Conservation (phyloP, 2,329 filamentous ascomycete genomes). For the Pyrenophora seminiperda region DNA sequence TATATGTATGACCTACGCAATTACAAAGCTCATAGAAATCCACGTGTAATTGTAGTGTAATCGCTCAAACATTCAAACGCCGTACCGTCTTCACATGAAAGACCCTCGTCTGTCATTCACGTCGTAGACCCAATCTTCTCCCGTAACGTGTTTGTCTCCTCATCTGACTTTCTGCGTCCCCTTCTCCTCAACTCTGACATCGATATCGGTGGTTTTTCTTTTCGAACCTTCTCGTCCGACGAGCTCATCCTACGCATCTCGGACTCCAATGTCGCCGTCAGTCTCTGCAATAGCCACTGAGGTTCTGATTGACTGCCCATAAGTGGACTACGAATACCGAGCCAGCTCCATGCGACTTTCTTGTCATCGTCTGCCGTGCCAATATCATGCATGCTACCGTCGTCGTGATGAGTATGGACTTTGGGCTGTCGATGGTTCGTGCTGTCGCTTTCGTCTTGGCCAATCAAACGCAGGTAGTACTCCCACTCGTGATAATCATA, state of each 20-base stretch:
- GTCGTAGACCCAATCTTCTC: conserved; percentile 11
- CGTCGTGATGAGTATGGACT: conserved; percentile 23
- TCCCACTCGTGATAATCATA: conserved; percentile 50
- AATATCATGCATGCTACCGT: conserved; percentile 34
- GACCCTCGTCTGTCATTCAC: conserved; percentile 1
- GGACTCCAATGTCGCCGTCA: conserved; percentile 61
- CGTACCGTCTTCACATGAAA: not conserved
- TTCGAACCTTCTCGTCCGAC: conserved; percentile 17
- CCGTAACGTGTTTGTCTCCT: conserved; percentile 13
- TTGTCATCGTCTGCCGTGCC: conserved; percentile 40
- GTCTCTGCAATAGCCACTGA: conserved; percentile 72
- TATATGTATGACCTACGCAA: no score
- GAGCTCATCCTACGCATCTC: conserved; percentile 43
- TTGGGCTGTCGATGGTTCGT: conserved; percentile 44
- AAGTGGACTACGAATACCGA: conserved; percentile 70
- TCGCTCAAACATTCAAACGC: not conserved
- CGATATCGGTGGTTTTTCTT: conserved; percentile 40
- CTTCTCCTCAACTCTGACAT: conserved; percentile 32
- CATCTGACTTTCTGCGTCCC: conserved; percentile 3
- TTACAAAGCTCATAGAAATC: not conserved
- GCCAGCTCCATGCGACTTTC: conserved; percentile 75
- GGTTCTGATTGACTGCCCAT: conserved; percentile 71
- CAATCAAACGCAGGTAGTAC: conserved; percentile 46
- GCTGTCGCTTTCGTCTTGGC: conserved; percentile 49
- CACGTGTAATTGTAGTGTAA: not conserved